Percentiles rank a stretch among this genome's conserved stretches.
phyloP scores from a whole-genome alignment of 2,329 filamentous ascomycete genomes.

The Epichloe amarillans region DNA sequence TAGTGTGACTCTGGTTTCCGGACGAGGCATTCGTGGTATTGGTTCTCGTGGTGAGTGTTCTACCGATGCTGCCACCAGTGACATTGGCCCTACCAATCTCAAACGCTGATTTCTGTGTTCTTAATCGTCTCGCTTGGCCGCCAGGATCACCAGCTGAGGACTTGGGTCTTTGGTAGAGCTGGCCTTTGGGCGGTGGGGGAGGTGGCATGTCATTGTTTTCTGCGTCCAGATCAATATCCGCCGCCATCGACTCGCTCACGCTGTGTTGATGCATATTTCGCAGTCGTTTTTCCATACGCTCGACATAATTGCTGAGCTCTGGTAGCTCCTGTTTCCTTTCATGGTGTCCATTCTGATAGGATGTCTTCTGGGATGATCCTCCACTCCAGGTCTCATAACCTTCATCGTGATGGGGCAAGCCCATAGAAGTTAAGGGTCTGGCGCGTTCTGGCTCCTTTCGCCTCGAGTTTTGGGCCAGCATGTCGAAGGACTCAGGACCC shows the following conservation, averaged over 20 bases:
- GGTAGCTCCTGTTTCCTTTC: conserved; percentile 45
- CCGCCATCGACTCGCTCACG: conserved; percentile 18
- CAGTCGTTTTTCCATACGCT: conserved; percentile 79
- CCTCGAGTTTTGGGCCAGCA: conserved; percentile 24
- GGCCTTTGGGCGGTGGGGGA: conserved; percentile 51
- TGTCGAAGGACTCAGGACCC: conserved; percentile 78
- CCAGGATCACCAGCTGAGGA: conserved; percentile 38
- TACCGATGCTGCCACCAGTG: conserved; percentile 39
- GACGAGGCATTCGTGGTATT: conserved; percentile 68
- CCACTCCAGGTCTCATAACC: conserved; percentile 47
- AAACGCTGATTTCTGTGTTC: conserved; percentile 61
- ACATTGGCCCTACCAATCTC: conserved; percentile 46
- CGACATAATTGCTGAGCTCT: conserved; percentile 73
- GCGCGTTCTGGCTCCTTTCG: conserved; percentile 14
- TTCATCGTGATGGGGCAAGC: conserved; percentile 48
- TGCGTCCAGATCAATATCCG: conserved; percentile 6
- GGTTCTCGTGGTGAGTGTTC: conserved; percentile 82
- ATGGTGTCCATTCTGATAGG: conserved; percentile 25
- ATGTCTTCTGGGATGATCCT: conserved; percentile 36
- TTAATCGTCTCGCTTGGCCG: conserved; percentile 33
- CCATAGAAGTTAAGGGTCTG: conserved; percentile 59
- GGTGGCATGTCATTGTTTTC: conserved; percentile 39
- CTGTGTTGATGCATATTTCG: conserved; percentile 55
- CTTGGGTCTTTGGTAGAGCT: conserved; percentile 40
- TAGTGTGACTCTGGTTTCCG: conserved; percentile 57